phyloP scores from a whole-genome alignment of 306 rosid genomes.

The Acmispon strigosus region DNA sequence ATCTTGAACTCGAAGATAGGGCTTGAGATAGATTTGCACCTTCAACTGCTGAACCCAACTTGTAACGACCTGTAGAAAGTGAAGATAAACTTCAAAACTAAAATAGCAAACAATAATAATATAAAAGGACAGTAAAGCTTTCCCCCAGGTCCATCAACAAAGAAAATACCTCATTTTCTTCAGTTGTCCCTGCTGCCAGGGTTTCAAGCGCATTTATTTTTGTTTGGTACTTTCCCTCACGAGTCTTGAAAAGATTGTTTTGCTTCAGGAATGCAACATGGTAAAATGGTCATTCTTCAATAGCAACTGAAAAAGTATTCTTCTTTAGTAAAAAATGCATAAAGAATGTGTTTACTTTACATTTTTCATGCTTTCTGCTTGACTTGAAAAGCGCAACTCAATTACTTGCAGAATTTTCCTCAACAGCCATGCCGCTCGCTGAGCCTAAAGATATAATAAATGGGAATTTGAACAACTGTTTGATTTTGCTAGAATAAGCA shows the following conservation, averaged over 20 bases:
- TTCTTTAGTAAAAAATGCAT: not conserved
- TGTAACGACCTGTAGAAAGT: constrained; percentile 56
- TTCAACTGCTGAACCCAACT: constrained; percentile 68
- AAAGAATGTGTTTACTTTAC: constrained; percentile 34
- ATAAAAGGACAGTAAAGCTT: not conserved
- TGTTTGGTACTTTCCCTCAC: constrained; percentile 75
- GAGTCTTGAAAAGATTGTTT: constrained; percentile 59
- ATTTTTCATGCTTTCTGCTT: constrained; percentile 62
- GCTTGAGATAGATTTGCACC: constrained; percentile 42
- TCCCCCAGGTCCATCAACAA: constrained; percentile 11
- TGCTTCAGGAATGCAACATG: constrained; percentile 50
- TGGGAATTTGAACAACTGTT: not conserved
- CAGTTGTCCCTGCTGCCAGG: constrained; percentile 63
- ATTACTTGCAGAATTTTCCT: constrained; percentile 72
- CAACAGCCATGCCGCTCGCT: constrained; percentile 63
- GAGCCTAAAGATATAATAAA: constrained; percentile 33
- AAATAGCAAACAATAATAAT: constrained; percentile 13
- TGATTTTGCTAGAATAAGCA: not conserved
- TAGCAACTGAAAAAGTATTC: constrained; percentile 14
- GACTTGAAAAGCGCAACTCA: constrained; percentile 64
- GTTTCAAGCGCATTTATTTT: constrained; percentile 77
- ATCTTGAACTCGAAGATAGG: constrained; percentile 18
- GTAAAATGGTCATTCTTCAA: constrained; percentile 23
- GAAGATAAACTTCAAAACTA: constrained; percentile 16
- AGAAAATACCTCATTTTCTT: constrained; percentile 70